These are phyloP conservation scores for Penicillium brevicompactum DNA, from an alignment of 2,329 filamentous ascomycete genomes.

Conservation along the genomic window DNA sequence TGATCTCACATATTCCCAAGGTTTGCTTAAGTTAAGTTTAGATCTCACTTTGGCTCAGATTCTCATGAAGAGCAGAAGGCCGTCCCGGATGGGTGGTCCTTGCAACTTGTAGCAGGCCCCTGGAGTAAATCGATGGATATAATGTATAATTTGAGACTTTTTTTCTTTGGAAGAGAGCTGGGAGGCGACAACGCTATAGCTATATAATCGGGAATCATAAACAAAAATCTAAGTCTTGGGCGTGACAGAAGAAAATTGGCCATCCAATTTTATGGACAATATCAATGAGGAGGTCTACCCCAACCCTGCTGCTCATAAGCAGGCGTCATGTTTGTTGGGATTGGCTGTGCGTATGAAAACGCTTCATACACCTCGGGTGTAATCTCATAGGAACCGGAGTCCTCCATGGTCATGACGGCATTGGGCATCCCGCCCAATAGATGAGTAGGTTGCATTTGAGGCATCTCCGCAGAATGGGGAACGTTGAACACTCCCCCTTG, in stretches of 20 bases:
- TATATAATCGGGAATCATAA: not conserved
- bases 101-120: too few species aligned
- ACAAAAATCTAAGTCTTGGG: not conserved
- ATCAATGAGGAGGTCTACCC: constrained; percentile 18
- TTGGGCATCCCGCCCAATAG: constrained; percentile 36
- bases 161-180: not conserved
- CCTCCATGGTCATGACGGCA: constrained; percentile 41
- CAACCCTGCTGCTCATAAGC: constrained; percentile 33
- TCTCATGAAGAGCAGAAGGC: too few species aligned
- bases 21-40: too few species aligned
- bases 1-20: too few species aligned
- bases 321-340: constrained; percentile 45
- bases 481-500: constrained; percentile 26
- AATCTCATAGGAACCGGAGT: constrained; percentile 43
- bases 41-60: too few species aligned
- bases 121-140: too few species aligned
- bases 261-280: not conserved
- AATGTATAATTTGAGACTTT: not conserved
- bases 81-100: too few species aligned
- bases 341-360: constrained; percentile 47
- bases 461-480: constrained; percentile 24
- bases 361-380: constrained; percentile 49
- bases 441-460: constrained; percentile 32
- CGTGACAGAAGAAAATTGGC: not conserved
- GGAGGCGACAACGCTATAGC: not conserved